These are phyloP conservation scores for Eleusine indica DNA, from an alignment of 176 grass and related monocot genomes.

Conservation along the genomic window DNA sequence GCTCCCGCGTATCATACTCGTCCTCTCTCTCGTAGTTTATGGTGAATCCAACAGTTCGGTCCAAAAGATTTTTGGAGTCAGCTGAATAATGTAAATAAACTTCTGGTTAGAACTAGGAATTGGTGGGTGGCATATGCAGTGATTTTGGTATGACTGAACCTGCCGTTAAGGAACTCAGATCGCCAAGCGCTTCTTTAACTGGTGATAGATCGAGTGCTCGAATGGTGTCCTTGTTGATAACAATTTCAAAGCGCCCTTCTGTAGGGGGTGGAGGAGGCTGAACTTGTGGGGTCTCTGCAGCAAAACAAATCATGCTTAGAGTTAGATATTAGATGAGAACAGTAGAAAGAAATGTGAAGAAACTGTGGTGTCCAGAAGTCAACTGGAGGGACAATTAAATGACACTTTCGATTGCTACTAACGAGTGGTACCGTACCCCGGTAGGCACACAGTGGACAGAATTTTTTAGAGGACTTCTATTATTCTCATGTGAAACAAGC, in stretches of 20 bases:
- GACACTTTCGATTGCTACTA: neutral
- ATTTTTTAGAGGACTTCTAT: neutral
- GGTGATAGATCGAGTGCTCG: conserved; percentile 60
- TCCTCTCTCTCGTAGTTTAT: conserved; percentile 94
- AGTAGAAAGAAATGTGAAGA: neutral
- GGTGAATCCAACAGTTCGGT: conserved; percentile 78
- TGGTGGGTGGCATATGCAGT: neutral
- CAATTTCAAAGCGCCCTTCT: conserved; percentile 68
- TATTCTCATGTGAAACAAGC: neutral
- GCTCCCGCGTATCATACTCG: conserved; percentile 60
- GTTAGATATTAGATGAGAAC: neutral
- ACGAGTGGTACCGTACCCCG: neutral
- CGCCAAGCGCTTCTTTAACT: conserved; percentile 48
- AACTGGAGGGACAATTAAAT: neutral
- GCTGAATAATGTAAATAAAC: conserved; percentile 34
- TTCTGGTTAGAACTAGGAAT: neutral
- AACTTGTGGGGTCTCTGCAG: conserved; percentile 56
- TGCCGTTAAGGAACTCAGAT: conserved; percentile 45
- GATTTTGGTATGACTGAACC: conserved; percentile 35
- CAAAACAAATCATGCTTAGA: neutral
- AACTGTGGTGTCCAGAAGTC: neutral
- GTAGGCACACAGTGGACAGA: neutral
- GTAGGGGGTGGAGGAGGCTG: conserved; percentile 72
- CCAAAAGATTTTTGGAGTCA: conserved; percentile 61
- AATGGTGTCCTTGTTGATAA: conserved; percentile 62